These are phyloP conservation scores for Aspergillus phoenicis DNA, from an alignment of 2,329 filamentous ascomycete species.

Conservation along the genomic window DNA sequence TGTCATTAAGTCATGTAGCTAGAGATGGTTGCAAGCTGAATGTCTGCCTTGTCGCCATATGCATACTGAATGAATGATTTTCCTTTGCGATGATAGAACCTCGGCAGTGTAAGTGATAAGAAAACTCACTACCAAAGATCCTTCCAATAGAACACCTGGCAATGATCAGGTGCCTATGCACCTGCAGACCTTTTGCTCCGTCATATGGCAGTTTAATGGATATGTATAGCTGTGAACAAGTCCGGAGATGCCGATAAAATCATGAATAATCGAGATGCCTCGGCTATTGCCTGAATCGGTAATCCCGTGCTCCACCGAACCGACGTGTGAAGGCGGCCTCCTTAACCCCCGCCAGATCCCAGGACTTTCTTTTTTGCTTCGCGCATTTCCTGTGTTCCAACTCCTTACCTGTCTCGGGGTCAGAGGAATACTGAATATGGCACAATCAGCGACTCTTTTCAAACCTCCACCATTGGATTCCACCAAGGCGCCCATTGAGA, in stretches of 20 bases:
- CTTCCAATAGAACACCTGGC: too few relatives aligned
- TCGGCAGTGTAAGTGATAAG: too few relatives aligned
- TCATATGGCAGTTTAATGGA: too few relatives aligned
- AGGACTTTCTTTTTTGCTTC: neutral
- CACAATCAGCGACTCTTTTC: conserved; percentile 63
- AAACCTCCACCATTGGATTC: conserved; percentile 72
- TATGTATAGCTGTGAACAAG: too few relatives aligned
- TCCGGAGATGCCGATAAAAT: neutral
- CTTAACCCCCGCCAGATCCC: neutral
- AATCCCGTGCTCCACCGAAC: neutral
- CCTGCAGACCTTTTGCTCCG: too few relatives aligned
- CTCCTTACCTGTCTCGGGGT: neutral
- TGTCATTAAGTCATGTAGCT: too few relatives aligned
- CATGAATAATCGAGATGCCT: conserved; percentile 7
- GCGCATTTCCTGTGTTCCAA: neutral
- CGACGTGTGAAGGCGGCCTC: conserved; percentile 9
- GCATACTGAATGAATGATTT: too few relatives aligned
- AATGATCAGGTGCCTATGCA: too few relatives aligned
- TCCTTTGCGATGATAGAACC: too few relatives aligned
- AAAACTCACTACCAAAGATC: too few relatives aligned
- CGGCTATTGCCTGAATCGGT: conserved; percentile 19
- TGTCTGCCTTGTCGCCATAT: too few relatives aligned
- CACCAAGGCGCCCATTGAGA: conserved; percentile 79
- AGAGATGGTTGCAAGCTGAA: too few relatives aligned
- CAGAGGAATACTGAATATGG: conserved; percentile 21